Evolutionary conservation across 139 green algal genomes (phyloP), one percentile per base, ranked within the genome.

Genomic region (Mesostigma viride): DNA sequence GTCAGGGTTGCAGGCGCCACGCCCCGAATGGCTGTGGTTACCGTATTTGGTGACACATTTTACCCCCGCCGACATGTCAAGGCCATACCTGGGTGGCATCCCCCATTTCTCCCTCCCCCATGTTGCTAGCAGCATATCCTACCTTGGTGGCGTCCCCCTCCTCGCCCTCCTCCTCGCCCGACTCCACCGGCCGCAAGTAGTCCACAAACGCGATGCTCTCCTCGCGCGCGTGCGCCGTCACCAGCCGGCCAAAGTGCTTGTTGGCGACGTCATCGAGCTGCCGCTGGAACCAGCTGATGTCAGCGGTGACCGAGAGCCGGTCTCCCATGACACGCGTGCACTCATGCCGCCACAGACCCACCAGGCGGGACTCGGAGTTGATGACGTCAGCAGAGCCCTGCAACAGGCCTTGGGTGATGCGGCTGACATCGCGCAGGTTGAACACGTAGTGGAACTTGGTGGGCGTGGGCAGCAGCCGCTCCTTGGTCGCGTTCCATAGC

Each of bases 381-480:
- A 74, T 84, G 20, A 95, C 83, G 24, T 77, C 59, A 31, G 80
- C 89, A 44, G 81, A n/a, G n/a, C n/a, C 87, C 58, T 95, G 81
- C 57, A 96, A 85, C 48, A 96, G 71, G n/a, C 90, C 90, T 60
- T 90, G 77, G 76, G 89, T 88, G 3, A 94, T 87, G 77, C 90
- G 91, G 51, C 83, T 91, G 35, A 97, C 79, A 79, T 97, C 91
- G 20, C 88, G 82, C 84, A 97, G 88, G 80, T 92, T 95, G 86
- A 96, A 97, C 1, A 89, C 73, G 79, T 97, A 97, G 83, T 96
- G 91, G 76, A 95, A 94, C 79, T 95, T 95, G 70, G 88, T 85
- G 6, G 90, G 90, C 33, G 90, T 95, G 44, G 91, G 91, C 69
- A 96, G 80, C 86, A 97, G 89, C 72, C 88, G 89, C 48, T 68